Evolutionary conservation across 495 filamentous ascomycete species (phyloP), one percentile per base, ranked within the genome.

Genomic region (Podospora conica): DNA sequence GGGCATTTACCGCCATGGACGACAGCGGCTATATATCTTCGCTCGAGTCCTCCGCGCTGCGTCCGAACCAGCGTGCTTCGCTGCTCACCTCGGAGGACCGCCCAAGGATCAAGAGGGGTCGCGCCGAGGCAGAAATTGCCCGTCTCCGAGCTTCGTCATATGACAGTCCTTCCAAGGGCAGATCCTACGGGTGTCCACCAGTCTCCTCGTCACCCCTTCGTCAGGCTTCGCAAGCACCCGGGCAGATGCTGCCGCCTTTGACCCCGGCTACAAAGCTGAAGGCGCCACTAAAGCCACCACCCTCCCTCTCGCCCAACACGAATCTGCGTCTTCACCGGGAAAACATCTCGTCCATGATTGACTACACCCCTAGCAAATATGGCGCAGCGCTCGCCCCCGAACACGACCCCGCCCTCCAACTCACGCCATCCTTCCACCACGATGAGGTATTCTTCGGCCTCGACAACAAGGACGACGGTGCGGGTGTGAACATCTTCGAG

Each of bases 1-100:
- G 90, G 56, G 93, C 91, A 73, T 85, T 87, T 69, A 80, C 80
- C 4, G 85, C 86, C 15, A 87, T 96, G 79, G 92, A 96, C 69
- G 95, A 98, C 71, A 97, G 93, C 75, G 95, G 95, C 11, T 98
- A 97, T 75, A 96, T 96, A 71, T 98, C 95, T 1, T 97, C 94
- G 0, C 79, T 98, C n/a, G 95, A 97, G 55, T 98, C 95, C 1
- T 97, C 95, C 0, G 91, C 83, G n/a, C 82, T 91, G 69, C 85
- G 93, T 31, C 87, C 89, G 27, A 86, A 86, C 61, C 78, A 77
- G 63, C 85, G 85, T 62, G 73, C 79, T 33, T 80, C 86, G 64
- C 82, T 91, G 3, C 77, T 89, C 63, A 89, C 87, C 9, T 91
- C 91, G 2, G 92, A 92, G 66, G 90, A 91, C 55, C 88, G 88